Base-by-base conservation (phyloP, 1,139 yeast genomes). In the Candida smagusa region DNA sequence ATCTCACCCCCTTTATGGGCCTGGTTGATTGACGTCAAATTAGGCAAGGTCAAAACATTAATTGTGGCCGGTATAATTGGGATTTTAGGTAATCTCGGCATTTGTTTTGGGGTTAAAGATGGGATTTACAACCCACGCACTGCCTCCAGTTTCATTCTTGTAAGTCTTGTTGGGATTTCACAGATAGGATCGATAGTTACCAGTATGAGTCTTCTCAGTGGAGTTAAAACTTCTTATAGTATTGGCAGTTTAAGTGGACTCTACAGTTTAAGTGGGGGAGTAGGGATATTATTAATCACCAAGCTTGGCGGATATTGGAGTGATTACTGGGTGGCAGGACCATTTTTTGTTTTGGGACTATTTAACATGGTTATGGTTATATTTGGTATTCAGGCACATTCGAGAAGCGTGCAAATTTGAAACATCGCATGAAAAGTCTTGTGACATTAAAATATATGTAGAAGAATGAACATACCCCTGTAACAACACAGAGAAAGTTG, bases 241-340 rank as follows among this genome's bases (percentile, higher is more conserved):
- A 74, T 79, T 38, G 92, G 92, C 5, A 72, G 86, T 5, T 71
- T 84, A 30, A 74, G 84, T 40, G 92, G 92, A 2, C 75, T 81
- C 6, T 81, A 79, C 53, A 74, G 83, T 12, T 70, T 84, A 38
- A 65, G 74, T 48, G 89, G 89, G 7, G 88, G 87, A 1, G 38
- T 79, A n/a, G 92, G 92, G 1, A 81, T 83, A 21, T 58, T 84
- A 40, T 39, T 79, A 1, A 62, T 82, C 19, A 72, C 81, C 29
- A 74, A 76, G 47, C 35, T 80, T 9, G 90, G 90, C 4, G 89
- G 89, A 1, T 52, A 60, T 28, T 63, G 79, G 49, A 76, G 84
- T 28, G 88, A 81, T 50, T 40, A 46, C 28, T 77, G 81, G 77
- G 61, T 72, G 12, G 73, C 78, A 34, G 75, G 78, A 1, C 87